Conservation (phyloP, 2,329 filamentous ascomycete genomes). For the Fusarium dimerum region DNA sequence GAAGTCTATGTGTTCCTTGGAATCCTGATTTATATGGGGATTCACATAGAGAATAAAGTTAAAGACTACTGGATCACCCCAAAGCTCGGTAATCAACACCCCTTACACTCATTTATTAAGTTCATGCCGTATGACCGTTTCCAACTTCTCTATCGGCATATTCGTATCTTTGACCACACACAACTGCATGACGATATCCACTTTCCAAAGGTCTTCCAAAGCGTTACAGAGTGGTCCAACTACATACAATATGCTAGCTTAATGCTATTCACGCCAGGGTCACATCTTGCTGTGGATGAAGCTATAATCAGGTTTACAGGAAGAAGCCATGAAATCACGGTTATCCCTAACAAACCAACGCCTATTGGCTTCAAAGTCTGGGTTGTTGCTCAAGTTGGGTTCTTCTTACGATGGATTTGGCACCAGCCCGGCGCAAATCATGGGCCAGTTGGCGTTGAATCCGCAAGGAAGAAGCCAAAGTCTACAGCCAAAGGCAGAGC, state of each 20-base stretch:
- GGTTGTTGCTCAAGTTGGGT: conserved; percentile 10
- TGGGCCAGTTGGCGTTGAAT: neutral
- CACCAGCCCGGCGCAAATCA: neutral
- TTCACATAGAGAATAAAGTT: conserved; percentile 7
- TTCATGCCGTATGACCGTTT: conserved; percentile 13
- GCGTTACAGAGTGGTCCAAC: conserved; percentile 4
- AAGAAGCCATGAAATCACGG: neutral
- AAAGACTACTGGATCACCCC: conserved; percentile 9
- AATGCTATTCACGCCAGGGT: neutral
- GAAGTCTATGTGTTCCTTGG: conserved; percentile 14
- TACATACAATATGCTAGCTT: conserved; percentile 1
- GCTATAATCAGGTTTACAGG: neutral
- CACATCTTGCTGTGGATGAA: conserved; percentile 4
- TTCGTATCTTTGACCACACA: neutral
- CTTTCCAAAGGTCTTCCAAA: neutral
- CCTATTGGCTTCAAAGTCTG: conserved; percentile 12
- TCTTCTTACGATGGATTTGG: conserved; percentile 10
- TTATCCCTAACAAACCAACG: conserved; percentile 3
- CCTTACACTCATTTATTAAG: conserved; percentile 2
- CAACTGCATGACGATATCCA: neutral
- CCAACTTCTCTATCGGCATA: conserved; percentile 3
- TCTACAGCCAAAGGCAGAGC: too few species aligned
- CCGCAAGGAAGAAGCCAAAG: neutral
- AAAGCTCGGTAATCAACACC: neutral
- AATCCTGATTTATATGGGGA: conserved; percentile 12